Evolutionary conservation across 495 filamentous ascomycete genomes (phyloP).

Genomic region (Hypoxylon fragiforme): DNA sequence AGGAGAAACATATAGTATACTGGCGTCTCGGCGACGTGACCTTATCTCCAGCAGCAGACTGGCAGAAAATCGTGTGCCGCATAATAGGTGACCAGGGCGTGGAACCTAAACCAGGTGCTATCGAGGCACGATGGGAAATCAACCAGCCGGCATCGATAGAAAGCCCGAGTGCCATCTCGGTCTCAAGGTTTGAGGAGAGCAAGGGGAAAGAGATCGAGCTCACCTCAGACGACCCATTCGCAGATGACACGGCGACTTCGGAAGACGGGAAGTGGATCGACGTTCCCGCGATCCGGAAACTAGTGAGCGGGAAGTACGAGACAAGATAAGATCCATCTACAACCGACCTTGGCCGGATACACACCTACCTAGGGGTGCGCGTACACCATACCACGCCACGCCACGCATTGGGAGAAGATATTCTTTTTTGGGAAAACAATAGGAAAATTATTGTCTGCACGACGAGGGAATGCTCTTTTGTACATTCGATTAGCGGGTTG

Average conservation of each 20-base stretch:
- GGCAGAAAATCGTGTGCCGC: constrained; percentile 75
- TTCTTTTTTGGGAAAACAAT: constrained; percentile 17
- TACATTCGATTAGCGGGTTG: constrained; percentile 33
- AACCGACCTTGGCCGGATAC: too few species aligned
- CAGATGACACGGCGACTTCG: constrained; percentile 46
- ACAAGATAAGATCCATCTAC: constrained; percentile 52
- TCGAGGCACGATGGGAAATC: constrained; percentile 85
- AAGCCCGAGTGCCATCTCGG: constrained; percentile 63
- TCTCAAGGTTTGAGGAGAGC: constrained; percentile 53
- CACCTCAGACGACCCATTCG: constrained; percentile 43
- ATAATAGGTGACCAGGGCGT: constrained; percentile 72
- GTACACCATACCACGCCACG: too few species aligned
- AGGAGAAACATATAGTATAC: constrained; percentile 82
- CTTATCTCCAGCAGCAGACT: constrained; percentile 56
- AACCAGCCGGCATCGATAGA: constrained; percentile 38
- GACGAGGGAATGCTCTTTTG: constrained; percentile 35
- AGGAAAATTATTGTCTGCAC: constrained; percentile 22
- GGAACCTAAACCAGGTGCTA: constrained; percentile 71
- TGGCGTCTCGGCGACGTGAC: constrained; percentile 86
- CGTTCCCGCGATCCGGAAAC: constrained; percentile 69
- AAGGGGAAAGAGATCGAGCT: constrained; percentile 44
- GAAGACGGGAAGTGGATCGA: constrained; percentile 67
- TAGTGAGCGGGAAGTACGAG: constrained; percentile 80
- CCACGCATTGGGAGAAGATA: too few species aligned
- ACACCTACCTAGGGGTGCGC: too few species aligned